Evolutionary conservation across 179 eudicot genomes (phyloP).

Genomic region (Dionaea muscipula): DNA sequence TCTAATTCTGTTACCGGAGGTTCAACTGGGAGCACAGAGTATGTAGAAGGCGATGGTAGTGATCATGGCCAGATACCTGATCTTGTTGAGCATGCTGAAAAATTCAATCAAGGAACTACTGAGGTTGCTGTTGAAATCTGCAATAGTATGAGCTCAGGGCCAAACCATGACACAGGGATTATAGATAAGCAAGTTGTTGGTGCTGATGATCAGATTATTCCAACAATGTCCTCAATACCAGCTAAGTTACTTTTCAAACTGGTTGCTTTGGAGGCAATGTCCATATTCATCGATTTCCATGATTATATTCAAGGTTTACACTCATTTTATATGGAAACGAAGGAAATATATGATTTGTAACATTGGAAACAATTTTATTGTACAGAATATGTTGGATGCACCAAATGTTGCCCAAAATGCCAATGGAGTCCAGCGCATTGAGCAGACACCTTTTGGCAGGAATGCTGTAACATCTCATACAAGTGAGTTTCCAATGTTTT

Average conservation of each 20-base stretch:
- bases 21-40: conserved; percentile 13
- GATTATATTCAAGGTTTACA: neutral
- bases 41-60: conserved; percentile 17
- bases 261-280: neutral
- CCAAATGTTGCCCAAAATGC: conserved; percentile 18
- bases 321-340: too few relatives aligned
- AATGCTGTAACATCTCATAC: conserved; percentile 11
- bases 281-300: neutral
- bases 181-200: conserved; percentile 9
- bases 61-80: conserved; percentile 12
- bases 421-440: conserved; percentile 8
- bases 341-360: too few relatives aligned
- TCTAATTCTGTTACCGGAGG: conserved; percentile 13
- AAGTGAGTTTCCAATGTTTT: conserved; percentile 19
- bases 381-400: conserved; percentile 16
- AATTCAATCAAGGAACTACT: conserved; percentile 2
- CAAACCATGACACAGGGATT: conserved; percentile 14
- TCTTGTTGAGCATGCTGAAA: conserved; percentile 17
- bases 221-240: conserved; percentile 11
- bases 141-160: conserved; percentile 14
- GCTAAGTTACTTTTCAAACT: conserved; percentile 14
- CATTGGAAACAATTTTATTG: neutral
- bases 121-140: conserved; percentile 15
- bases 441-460: conserved; percentile 13
- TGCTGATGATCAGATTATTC: conserved; percentile 11